phyloP scores from a whole-genome alignment of 805 yeast species.

The Yarrowia yakushimensis region DNA sequence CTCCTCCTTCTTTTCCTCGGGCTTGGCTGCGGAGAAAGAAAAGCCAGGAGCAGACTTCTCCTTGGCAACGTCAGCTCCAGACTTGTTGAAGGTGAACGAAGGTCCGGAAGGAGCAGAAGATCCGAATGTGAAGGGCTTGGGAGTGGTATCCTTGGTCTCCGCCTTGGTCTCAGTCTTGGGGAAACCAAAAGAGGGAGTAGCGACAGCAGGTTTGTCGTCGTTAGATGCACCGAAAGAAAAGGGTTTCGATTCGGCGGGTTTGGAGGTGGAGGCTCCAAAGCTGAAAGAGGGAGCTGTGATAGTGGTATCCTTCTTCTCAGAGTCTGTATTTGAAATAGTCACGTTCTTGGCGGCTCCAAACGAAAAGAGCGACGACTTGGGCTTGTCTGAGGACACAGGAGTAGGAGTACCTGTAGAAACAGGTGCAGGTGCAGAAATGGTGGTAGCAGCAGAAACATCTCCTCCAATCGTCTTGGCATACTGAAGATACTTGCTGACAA shows the following conservation, averaged over 20 bases:
- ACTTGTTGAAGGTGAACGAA: background rate
- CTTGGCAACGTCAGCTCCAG: background rate
- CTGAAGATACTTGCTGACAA: constrained; percentile 55
- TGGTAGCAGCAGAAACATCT: background rate
- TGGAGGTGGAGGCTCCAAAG: background rate
- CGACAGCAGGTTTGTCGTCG: background rate
- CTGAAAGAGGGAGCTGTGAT: background rate
- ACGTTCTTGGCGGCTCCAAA: constrained; percentile 18
- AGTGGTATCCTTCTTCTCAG: background rate
- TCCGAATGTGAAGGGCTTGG: constrained; percentile 27
- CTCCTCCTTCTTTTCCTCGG: constrained; percentile 33
- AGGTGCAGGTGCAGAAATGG: background rate
- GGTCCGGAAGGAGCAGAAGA: background rate
- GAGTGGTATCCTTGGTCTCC: background rate
- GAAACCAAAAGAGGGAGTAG: background rate
- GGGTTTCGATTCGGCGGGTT: background rate
- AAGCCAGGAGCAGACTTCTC: background rate
- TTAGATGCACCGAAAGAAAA: background rate
- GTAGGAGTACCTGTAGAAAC: background rate
- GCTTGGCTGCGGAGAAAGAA: background rate
- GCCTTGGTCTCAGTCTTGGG: background rate
- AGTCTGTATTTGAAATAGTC: background rate
- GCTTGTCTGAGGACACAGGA: background rate
- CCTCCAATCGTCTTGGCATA: constrained; percentile 46
- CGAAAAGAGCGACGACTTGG: constrained; percentile 14